Evolutionary conservation across 148 eudicot genomes (phyloP), one percentile per base, ranked within the genome.

Genomic region (Rhododendron williamsianum): DNA sequence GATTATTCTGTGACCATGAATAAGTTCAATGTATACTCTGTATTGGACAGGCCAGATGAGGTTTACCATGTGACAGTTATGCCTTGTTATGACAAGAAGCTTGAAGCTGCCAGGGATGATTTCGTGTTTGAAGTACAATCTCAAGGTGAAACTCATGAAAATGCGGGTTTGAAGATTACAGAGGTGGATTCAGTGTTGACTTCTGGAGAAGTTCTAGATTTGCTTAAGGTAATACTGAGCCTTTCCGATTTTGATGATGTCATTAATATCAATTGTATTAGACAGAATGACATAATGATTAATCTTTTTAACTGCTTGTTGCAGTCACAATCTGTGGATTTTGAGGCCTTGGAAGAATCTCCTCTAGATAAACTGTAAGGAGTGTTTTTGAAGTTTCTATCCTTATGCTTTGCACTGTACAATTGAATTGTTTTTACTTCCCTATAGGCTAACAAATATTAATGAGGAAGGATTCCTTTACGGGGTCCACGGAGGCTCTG

Each of bases 1-100:
- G 76, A 30, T 15, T 16, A 30, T 71, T 71, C 8, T 30, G 41
- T 71, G 76, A 58, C 65, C 25, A 19, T 58, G 65, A 16, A 80
- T 88, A 85, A 76, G 63, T 54, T 58, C 13, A 21, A 67, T 27
- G 72, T 74, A 36, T 71, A 33, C 36, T 33, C 41, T 71, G 21
- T 36, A 51, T 52, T 81, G 27, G 43, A 85, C 95, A 97, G 99
- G 91, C 92, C 98, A 56, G 94, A 95, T 65, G 96, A 95, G 71
- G 88, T 97, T 78, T 95, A 97, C 92, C 99, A 97, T 91, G 99
- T 97, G 78, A 94, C 99, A 80, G 92, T 97, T 88, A 97, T 97
- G 99, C 99, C 99, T 12, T 97, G 99, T 88, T 97, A 95, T 91
- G 99, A 97, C 91, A 97, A 97, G 88, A 97, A 97, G 87, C 98